These are phyloP conservation scores for Eragrostis nindensis DNA, from an alignment of 176 grass and related monocot genomes.

Conservation along the genomic window DNA sequence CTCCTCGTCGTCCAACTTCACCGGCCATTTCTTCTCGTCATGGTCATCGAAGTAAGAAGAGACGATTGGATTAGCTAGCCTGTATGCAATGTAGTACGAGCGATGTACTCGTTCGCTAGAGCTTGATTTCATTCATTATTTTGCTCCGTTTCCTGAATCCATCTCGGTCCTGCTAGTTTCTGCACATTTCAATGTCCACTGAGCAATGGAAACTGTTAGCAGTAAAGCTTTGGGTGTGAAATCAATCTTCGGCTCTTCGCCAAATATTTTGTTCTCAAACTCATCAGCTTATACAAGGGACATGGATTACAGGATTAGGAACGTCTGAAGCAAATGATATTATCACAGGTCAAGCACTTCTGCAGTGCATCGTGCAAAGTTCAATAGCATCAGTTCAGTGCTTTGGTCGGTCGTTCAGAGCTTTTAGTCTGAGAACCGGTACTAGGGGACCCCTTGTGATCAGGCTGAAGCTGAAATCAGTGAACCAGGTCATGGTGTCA, in stretches of 20 bases:
- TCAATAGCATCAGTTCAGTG: background rate
- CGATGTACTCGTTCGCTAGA: conserved; percentile 19
- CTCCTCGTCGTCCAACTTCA: conserved; percentile 39
- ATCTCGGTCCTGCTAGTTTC: background rate
- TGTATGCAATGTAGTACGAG: background rate
- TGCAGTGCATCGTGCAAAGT: background rate
- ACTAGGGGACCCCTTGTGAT: background rate
- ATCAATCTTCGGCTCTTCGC: background rate
- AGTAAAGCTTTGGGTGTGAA: background rate
- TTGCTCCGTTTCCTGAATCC: background rate
- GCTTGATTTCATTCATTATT: conserved; percentile 41
- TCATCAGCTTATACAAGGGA: background rate
- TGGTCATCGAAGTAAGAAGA: conserved; percentile 34
- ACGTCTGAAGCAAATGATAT: background rate
- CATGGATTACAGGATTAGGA: background rate
- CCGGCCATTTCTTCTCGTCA: conserved; percentile 46
- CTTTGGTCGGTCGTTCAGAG: background rate
- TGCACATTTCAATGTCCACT: background rate
- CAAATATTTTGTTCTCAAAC: background rate
- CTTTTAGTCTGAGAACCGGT: background rate
- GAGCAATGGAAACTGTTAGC: background rate
- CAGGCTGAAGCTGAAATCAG: background rate
- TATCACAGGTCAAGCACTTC: too few relatives aligned
- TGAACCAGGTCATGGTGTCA: background rate
- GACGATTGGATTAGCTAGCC: background rate